A percentile compares a stretch with the other conserved stretches of the same genome.
These are phyloP conservation scores for Fusarium temperatum DNA, from an alignment of 2,329 filamentous ascomycete species.

Conservation along the genomic window DNA sequence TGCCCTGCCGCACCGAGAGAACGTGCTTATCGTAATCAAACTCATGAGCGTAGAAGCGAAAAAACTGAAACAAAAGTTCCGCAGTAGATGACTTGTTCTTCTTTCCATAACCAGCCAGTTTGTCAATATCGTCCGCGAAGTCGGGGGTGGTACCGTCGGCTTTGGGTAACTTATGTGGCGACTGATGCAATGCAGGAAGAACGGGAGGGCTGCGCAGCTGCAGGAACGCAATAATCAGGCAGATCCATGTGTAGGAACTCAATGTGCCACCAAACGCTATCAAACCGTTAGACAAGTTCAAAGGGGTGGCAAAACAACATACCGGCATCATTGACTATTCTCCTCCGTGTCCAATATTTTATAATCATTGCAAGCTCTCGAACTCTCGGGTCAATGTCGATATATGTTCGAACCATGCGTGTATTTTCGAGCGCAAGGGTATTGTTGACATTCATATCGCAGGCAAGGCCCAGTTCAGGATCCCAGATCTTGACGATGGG, in stretches of 20 bases:
- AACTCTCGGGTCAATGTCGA: constrained; percentile 90
- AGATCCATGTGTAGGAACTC: constrained; percentile 99
- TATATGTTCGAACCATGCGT: constrained; percentile 96
- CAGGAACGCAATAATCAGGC: constrained; percentile 95
- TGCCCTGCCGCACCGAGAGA: constrained; percentile 85
- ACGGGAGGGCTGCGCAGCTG: constrained; percentile 87
- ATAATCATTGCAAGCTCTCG: constrained; percentile 94
- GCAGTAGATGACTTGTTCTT: constrained; percentile 85
- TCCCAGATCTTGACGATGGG: constrained; percentile 99
- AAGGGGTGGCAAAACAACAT: constrained; percentile 49
- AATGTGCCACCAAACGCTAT: constrained; percentile 90
- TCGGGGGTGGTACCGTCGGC: constrained; percentile 74
- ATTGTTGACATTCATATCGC: constrained; percentile 99
- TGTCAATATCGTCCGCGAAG: constrained; percentile 87
- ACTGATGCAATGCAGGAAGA: constrained; percentile 84
- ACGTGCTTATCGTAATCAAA: constrained; percentile 87
- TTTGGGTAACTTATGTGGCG: constrained; percentile 57
- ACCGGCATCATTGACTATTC: constrained; percentile 97
- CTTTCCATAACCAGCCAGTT: constrained; percentile 76
- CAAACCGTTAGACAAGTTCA: constrained; percentile 30
- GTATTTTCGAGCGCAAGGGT: constrained; percentile 95
- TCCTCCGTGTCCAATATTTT: constrained; percentile 94
- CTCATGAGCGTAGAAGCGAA: constrained; percentile 92
- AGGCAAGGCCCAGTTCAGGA: constrained; percentile 86
- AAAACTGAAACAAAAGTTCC: constrained; percentile 93